Evolutionary conservation across 345 rosid species (phyloP), one percentile per base, ranked within the genome.

Genomic region (Crucihimalaya himalaica): DNA sequence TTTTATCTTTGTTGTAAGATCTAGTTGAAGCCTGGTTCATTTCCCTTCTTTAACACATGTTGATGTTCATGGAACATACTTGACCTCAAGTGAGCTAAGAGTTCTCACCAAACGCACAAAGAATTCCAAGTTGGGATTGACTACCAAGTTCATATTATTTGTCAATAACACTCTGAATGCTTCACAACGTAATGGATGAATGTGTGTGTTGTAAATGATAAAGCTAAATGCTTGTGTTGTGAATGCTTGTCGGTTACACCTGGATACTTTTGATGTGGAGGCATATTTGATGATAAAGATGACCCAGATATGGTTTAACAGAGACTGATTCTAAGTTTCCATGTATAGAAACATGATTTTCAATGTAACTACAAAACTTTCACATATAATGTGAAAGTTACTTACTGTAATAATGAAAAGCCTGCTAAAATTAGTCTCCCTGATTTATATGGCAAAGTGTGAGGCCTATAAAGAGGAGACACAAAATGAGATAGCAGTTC

Each of bases 191-290:
- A 34, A 34, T 55, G 66, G 71, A 18, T 57, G 48, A 23, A 48
- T 63, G 64, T 39, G 27, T 53, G 63, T 52, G 69, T n/a, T 63
- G 70, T 48, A 32, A 31, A 31, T 45, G 60, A 42, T 23, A 51
- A 51, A 50, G n/a, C 28, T 50, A 5, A 12, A 53, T 52, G 57
- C 34, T 52, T 52, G 57, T 25, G 57, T 14, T 52, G 32, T 25
- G 32, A 52, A 52, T 64, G 50, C 77, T 64, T 43, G 64, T 57
- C 27, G 43, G 51, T 56, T 39, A 27, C 3, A 40, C 34, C 14
- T 48, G 68, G 68, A 66, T 58, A n/a, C 46, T 40, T 57, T 59
- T 2, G 78, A 74, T 74, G 50, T 57, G 53, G 68, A 67, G 32
- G 45, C 43, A 66, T 47, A 25, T 11, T 6, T 35, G 72, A 56